phyloP scores from a whole-genome alignment of 441 rosid species.

The Mallotus japonicus region DNA sequence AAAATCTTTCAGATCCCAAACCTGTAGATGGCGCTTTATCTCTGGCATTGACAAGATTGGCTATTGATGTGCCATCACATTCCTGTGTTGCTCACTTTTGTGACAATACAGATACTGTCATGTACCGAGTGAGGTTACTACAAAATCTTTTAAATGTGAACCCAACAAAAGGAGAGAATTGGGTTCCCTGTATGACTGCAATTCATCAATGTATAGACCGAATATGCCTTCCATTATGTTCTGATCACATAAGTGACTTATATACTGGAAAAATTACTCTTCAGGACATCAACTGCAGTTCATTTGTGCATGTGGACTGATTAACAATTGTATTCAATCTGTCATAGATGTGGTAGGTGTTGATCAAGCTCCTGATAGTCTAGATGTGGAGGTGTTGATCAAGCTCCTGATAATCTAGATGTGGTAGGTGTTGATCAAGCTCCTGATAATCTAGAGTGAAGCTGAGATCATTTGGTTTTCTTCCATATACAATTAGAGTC shows the following conservation, averaged over 20 bases:
- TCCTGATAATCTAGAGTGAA: neutral
- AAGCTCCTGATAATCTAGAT: too few relatives aligned
- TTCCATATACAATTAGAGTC: neutral
- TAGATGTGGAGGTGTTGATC: too few relatives aligned
- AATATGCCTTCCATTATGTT: constrained; percentile 67
- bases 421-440: too few relatives aligned
- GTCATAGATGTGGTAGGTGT: constrained; percentile 8
- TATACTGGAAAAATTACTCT: constrained; percentile 74
- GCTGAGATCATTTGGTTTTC: neutral
- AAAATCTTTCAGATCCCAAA: constrained; percentile 66
- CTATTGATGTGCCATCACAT: constrained; percentile 52
- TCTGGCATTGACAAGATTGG: constrained; percentile 65
- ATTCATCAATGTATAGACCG: constrained; percentile 57
- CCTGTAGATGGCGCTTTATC: constrained; percentile 81
- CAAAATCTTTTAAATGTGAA: constrained; percentile 44
- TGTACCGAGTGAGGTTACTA: constrained; percentile 58
- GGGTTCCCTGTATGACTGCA: constrained; percentile 57
- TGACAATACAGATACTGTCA: constrained; percentile 47
- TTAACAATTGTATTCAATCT: neutral
- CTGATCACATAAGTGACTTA: constrained; percentile 57
- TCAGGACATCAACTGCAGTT: constrained; percentile 66
- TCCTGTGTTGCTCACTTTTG: constrained; percentile 75
- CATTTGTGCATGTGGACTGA: constrained; percentile 53
- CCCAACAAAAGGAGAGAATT: constrained; percentile 47
- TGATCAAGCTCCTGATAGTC: too few relatives aligned